Evolutionary conservation across 148 eudicot species (phyloP), one percentile per base, ranked within the genome.

Genomic region (Cornus suecica): DNA sequence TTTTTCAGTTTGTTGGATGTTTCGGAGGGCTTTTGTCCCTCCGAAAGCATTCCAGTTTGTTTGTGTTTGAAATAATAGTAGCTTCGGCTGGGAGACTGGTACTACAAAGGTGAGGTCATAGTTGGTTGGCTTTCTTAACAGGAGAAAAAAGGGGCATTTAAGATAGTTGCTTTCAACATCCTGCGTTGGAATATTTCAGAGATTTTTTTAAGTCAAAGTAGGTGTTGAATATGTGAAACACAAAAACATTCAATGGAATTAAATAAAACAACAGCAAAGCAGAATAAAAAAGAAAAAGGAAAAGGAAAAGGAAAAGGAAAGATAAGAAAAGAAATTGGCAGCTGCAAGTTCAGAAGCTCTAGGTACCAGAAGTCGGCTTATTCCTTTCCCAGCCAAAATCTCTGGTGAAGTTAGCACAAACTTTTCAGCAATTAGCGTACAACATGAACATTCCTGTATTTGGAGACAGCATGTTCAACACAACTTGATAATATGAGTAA

Each of bases 321-420:
- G 15, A 66, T 20, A 31, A 32, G 10, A 8, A 23, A 42, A 69
- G 23, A 24, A n/a, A n/a, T 69, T 24, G 30, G 45, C 23, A 31
- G n/a, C 41, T 34, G 28, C 52, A 16, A 45, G 26, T 42, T 41
- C 48, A 56, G 25, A 66, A 51, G 70, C 4, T 31, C 34, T 62
- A 58, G 20, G 28, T 86, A 86, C 89, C 86, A 86, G 76, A 79
- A 86, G 85, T 60, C 85, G 84, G 77, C 85, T 81, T 71, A 86
- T 77, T 74, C 87, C 83, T 79, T 77, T 76, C 72, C 80, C 85
- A 51, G 75, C 74, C 80, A 86, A 80, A 71, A 81, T 74, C 79
- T 77, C 79, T 37, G 87, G 86, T 65, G 83, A 86, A 71, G 69
- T 51, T 11, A 32, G 16, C 15, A 69, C 75, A 71, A 81, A 83